Evolutionary conservation across 371 early-diverging fungal genomes (phyloP), one percentile per base, ranked within the genome.

Genomic region (Mortierella sp.): DNA sequence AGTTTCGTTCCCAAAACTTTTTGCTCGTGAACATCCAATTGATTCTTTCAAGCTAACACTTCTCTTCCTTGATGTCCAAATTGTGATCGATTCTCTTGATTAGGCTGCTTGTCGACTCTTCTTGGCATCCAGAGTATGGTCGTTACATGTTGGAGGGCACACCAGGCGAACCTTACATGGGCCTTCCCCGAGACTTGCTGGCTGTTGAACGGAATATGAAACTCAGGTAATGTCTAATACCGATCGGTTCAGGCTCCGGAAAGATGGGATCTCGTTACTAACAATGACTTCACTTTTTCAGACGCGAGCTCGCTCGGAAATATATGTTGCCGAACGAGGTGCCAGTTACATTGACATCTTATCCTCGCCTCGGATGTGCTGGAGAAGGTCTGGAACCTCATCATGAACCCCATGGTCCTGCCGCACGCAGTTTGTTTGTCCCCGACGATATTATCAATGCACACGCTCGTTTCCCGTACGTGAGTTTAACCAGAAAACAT

Each of bases 51-150:
- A 28, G 24, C 19, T 55, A 10, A 55, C 55, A 28, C 28, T n/a
- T 15, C 10, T 55, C 32, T 24, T 8, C 32, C 1, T 55, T 28
- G 32, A 3, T 45, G 16, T 3, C 11, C 16, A 11, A 45, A 45
- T 11, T 45, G 45, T 16, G 16, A 32, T 28, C 52, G 16, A n/a
- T 52, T 52, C 19, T 21, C 52, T 55, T 28, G 55, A 24, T 22
- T 59, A 85, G 81, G 40, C 61, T 78, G 24, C 61, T 72, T n/a
- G 72, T 82, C 43, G 57, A 88, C 75, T 91, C 94, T 13, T 86
- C 93, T 33, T 99, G 98, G 98, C 88, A 96, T 74, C 98, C 98
- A 40, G 99, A 99, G 82, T 99, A 96, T 84, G 98, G 96, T 15
- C 89, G 96, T 52, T 98, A 92, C 87, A 98, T 98, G 98, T 86